Evolutionary conservation across 2,329 filamentous ascomycete species (phyloP).

Genomic region (Fusarium sp.): DNA sequence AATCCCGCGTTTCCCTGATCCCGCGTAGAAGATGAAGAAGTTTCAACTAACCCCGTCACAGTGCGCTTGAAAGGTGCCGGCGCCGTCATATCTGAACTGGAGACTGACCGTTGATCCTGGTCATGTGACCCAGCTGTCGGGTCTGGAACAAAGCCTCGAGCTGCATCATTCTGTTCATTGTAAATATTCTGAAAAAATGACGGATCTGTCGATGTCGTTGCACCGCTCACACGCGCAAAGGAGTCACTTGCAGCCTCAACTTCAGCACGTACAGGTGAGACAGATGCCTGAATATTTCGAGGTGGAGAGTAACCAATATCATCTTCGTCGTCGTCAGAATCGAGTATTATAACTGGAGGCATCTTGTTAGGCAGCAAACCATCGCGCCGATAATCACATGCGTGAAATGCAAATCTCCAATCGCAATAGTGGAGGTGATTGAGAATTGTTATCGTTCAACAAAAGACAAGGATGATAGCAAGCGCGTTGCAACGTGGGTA

Average conservation of each 20-base stretch:
- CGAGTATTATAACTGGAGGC: slow-evolving; percentile 50
- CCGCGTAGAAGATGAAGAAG: slow-evolving; percentile 45
- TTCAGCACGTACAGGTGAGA: background rate
- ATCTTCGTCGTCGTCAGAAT: slow-evolving; percentile 56
- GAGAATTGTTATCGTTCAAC: slow-evolving; percentile 14
- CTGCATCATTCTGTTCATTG: slow-evolving; percentile 56
- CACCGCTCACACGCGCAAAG: slow-evolving; percentile 44
- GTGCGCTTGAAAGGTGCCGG: slow-evolving; percentile 45
- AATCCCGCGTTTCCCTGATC: slow-evolving; percentile 41
- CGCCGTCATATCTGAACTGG: slow-evolving; percentile 44
- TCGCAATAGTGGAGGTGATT: background rate
- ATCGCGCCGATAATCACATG: slow-evolving; percentile 8
- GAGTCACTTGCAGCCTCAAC: slow-evolving; percentile 31
- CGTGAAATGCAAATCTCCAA: background rate
- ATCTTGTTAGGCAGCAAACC: slow-evolving; percentile 25
- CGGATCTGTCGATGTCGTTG: slow-evolving; percentile 59
- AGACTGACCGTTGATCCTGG: slow-evolving; percentile 18
- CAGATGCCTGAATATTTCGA: slow-evolving; percentile 10
- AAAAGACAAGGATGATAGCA: background rate
- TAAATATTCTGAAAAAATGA: slow-evolving; percentile 61
- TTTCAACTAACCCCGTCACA: slow-evolving; percentile 43
- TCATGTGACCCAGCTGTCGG: slow-evolving; percentile 11
- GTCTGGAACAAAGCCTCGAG: slow-evolving; percentile 36
- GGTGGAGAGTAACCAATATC: slow-evolving; percentile 42
- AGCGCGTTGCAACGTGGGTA: slow-evolving; percentile 33